phyloP scores from a whole-genome alignment of 2,329 filamentous ascomycete genomes.

The Grosmannia clavigera region DNA sequence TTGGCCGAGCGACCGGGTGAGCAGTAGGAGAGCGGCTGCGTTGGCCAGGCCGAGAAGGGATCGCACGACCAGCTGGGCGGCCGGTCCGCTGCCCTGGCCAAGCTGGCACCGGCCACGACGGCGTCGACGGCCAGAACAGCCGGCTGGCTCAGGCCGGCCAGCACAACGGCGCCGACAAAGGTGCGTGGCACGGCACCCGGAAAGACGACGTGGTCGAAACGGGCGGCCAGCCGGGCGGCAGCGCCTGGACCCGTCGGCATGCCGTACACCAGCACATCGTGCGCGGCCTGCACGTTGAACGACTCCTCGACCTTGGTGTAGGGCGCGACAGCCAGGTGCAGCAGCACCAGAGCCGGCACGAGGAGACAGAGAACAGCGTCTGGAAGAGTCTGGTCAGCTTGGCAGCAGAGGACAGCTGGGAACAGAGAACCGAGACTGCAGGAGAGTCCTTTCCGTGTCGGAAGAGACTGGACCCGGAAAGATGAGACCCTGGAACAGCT shows the following conservation, averaged over 20 bases:
- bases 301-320: conserved; percentile 98
- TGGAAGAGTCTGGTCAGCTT: conserved; percentile 13
- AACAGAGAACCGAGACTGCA: too few species aligned
- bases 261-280: conserved; percentile 78
- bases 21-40: conserved; percentile 52
- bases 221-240: conserved; percentile 37
- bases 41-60: conserved; percentile 70
- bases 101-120: background rate
- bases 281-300: conserved; percentile 89
- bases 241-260: conserved; percentile 46
- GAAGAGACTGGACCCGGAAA: too few species aligned
- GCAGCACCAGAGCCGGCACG: conserved; percentile 49
- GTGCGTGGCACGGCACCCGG: conserved; percentile 85
- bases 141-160: conserved; percentile 62
- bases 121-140: conserved; percentile 37
- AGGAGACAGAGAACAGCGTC: conserved; percentile 38
- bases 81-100: conserved; percentile 13
- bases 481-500: too few species aligned
- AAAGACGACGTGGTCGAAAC: conserved; percentile 85
- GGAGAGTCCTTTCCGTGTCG: too few species aligned
- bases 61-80: conserved; percentile 54
- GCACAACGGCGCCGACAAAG: conserved; percentile 68
- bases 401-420: background rate
- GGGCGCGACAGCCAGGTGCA: conserved; percentile 64
- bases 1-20: conserved; percentile 48